Base-by-base conservation (phyloP, 108 stramenopile species). In the Cyclotella baltica region DNA sequence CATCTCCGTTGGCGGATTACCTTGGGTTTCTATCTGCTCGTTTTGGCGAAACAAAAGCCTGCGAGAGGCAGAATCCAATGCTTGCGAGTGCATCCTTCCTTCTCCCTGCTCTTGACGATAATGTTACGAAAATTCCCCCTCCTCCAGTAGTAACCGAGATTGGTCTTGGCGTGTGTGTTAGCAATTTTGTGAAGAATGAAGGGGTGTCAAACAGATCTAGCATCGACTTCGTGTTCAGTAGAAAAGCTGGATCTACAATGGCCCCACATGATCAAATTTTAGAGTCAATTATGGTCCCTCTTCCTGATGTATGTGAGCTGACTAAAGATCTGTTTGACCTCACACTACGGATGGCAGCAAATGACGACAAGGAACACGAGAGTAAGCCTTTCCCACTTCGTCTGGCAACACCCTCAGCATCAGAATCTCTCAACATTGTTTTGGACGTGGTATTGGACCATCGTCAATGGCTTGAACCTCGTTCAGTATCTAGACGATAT, bases 281-380 rank as follows among this genome's bases (percentile, higher is more conserved):
- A 18, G 52, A 71, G 23, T 82, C 70, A 0, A 76, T 82, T 22
- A 31, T 25, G 31, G n/a, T 50, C 19, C 64, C 75, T 33, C 81
- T 82, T n/a, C 70, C 81, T 10, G 56, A 82, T 70, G 50, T 62
- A 19, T 63, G 57, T 15, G 81, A 82, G 27, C 65, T 82, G 47
- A 72, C 81, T 3, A 58, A 46, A 31, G 81, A 82, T 55, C 64
- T 82, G 51, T 82, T 82, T 31, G 75, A 82, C 67, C 57, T 82
- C 51, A 76, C 70, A 27, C 70, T 82, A 2, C 61, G 81, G 19
- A 34, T 82, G 16, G 81, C 81, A 23, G 81, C 74, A 33, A 47
- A 64, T 34, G 81, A 76, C 34, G 81, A 82, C 28, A 37, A 27
- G 18, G 65, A 82, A 43, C 70, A 82, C 35, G 56, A 66, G n/a